phyloP scores from a whole-genome alignment of 495 filamentous ascomycete species.

The Tuber brumale region DNA sequence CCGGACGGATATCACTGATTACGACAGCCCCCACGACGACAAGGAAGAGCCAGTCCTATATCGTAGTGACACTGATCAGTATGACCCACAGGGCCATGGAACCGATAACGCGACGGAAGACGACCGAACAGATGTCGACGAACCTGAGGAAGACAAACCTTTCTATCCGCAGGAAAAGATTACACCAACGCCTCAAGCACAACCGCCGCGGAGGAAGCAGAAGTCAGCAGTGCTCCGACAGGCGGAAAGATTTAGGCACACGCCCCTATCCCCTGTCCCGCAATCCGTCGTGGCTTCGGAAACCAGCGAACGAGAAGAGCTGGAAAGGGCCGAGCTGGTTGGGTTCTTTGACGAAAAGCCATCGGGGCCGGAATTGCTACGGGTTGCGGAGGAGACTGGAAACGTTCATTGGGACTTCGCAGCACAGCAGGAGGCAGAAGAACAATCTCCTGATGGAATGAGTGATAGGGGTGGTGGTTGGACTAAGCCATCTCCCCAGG shows the following conservation, averaged over 20 bases:
- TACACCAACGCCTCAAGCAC: neutral
- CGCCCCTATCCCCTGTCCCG: neutral
- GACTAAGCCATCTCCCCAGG: neutral
- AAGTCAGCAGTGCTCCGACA: neutral
- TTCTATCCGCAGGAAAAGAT: neutral
- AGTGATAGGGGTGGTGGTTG: neutral
- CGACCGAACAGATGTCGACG: neutral
- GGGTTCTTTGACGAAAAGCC: neutral
- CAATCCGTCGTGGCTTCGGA: neutral
- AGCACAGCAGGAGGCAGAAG: neutral
- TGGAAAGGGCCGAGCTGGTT: neutral
- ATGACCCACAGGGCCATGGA: neutral
- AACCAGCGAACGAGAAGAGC: neutral
- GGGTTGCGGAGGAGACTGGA: neutral
- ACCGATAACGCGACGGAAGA: neutral
- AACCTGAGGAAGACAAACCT: neutral
- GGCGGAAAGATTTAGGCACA: neutral
- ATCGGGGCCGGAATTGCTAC: neutral
- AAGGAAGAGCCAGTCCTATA: neutral
- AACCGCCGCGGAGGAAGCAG: neutral
- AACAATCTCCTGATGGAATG: neutral
- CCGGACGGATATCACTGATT: neutral
- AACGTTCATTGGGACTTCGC: neutral
- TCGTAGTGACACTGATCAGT: neutral
- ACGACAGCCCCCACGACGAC: neutral